Evolutionary conservation across 1,139 yeast species (phyloP), one percentile per base, ranked within the genome.

Genomic region (Geotrichum macrosporum): DNA sequence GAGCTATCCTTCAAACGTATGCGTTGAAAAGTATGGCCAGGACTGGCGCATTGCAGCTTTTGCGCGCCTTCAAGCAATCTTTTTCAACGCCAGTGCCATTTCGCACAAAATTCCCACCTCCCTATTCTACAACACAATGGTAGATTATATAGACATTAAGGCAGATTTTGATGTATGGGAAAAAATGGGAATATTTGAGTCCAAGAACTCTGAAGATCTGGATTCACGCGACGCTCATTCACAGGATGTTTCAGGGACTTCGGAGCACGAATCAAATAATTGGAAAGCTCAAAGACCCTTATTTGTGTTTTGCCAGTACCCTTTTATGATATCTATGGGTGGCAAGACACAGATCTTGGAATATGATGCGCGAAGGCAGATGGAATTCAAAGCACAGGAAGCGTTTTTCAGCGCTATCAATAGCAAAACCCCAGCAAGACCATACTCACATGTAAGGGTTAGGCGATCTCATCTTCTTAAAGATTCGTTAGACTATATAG

Each of bases 101-200:
- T 52, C 53, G 22, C 49, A 56, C 21, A 70, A 67, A 39, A 57
- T 78, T 1, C 75, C 81, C 0, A 68, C 72, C 3, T 74, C 80
- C 12, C 57, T 67, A 1, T 92, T 88, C 58, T 92, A 89, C 68
- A 89, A 89, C 61, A 75, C 85, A 3, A 70, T 88, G 65, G 82
- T 84, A 2, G 97, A 92, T 62, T 85, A 74, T 63, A 80, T 87
- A 21, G 84, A 85, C 58, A 73, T 85, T 30, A 77, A 74, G 49
- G 74, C 78, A 52, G 98, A 92, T 64, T 92, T 84, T 64, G 94
- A 85, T 56, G 71, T 77, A 0, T 89, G 97, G 97, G 86, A 83
- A 52, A 60, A 52, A 31, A 37, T 50, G 24, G 56, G 52, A 6
- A 48, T 52, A 41, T 51, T 46, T 35, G 34, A 46, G 20, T 41